Conservation (phyloP, 176 grass and related monocot genomes). For the Puccinellia tenuiflora region DNA sequence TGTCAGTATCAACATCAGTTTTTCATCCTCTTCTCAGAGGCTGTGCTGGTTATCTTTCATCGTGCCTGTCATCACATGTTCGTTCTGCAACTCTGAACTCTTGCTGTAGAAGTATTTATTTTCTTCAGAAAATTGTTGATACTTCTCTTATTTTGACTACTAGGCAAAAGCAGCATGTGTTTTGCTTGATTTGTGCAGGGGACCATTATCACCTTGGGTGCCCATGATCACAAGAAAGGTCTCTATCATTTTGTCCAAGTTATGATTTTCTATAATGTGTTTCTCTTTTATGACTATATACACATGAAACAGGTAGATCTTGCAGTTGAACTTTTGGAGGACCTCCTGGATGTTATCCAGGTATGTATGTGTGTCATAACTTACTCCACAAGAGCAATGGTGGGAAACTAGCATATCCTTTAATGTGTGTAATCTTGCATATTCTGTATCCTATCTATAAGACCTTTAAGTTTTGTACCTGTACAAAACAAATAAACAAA, state of each 20-base stretch:
- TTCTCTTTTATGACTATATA: constrained; percentile 17
- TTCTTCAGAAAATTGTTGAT: constrained; percentile 21
- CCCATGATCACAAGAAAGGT: constrained; percentile 79
- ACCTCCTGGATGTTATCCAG: constrained; percentile 85
- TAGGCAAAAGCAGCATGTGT: constrained; percentile 90
- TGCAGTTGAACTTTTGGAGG: constrained; percentile 73
- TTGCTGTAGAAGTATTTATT: constrained; percentile 12
- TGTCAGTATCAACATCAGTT: constrained; percentile 72
- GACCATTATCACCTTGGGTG: constrained; percentile 83
- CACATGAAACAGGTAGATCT: constrained; percentile 66
- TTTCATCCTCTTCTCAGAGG: constrained; percentile 76
- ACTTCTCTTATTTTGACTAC: constrained; percentile 21
- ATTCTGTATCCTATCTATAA: constrained; percentile 16
- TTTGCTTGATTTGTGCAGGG: constrained; percentile 86
- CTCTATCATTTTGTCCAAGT: constrained; percentile 9
- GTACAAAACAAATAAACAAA: constrained; percentile 22
- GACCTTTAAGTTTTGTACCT: background rate
- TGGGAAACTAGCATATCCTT: constrained; percentile 4
- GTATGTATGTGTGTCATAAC: constrained; percentile 27
- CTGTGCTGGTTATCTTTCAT: constrained; percentile 94
- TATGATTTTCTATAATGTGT: constrained; percentile 23
- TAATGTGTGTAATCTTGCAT: constrained; percentile 6
- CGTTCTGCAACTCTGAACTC: constrained; percentile 34
- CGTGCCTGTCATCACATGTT: constrained; percentile 78
- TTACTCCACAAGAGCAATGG: background rate